Conservation (phyloP, 805 yeast species). For the Lipomyces yamadae region DNA sequence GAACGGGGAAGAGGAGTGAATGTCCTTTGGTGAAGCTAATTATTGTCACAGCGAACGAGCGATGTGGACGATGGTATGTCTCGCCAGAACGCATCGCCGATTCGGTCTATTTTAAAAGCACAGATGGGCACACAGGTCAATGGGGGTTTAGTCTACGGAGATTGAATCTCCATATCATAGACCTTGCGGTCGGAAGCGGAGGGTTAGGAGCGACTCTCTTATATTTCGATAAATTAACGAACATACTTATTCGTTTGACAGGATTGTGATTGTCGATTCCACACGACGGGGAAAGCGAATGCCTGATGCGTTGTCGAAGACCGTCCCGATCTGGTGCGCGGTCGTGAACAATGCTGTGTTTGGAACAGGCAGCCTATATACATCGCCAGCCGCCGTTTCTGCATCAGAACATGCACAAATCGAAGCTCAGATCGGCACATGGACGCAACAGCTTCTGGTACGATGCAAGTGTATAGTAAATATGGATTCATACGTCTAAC, state of each 20-base stretch:
- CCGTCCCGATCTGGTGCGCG: slow-evolving; percentile 91
- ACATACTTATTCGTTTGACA: neutral
- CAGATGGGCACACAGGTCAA: slow-evolving; percentile 85
- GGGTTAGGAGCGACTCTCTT: slow-evolving; percentile 46
- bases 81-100: slow-evolving; percentile 51
- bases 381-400: slow-evolving; percentile 62
- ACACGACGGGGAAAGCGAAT: slow-evolving; percentile 82
- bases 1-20: neutral
- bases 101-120: slow-evolving; percentile 79
- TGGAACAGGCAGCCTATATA: slow-evolving; percentile 46
- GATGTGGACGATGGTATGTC: slow-evolving; percentile 89
- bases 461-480: slow-evolving; percentile 35
- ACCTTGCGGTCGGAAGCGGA: slow-evolving; percentile 48
- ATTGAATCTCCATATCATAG: slow-evolving; percentile 72
- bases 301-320: slow-evolving; percentile 87
- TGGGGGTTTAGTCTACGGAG: slow-evolving; percentile 81
- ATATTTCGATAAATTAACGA: neutral
- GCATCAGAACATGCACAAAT: slow-evolving; percentile 62
- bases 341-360: slow-evolving; percentile 64
- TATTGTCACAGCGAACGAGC: slow-evolving; percentile 71
- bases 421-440: slow-evolving; percentile 51
- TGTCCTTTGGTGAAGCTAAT: slow-evolving; percentile 12
- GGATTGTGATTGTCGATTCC: slow-evolving; percentile 71
- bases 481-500: neutral
- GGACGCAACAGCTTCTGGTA: slow-evolving; percentile 53